Conservation (phyloP, 2,329 filamentous ascomycete genomes). For the Hypoxylon sp. region DNA sequence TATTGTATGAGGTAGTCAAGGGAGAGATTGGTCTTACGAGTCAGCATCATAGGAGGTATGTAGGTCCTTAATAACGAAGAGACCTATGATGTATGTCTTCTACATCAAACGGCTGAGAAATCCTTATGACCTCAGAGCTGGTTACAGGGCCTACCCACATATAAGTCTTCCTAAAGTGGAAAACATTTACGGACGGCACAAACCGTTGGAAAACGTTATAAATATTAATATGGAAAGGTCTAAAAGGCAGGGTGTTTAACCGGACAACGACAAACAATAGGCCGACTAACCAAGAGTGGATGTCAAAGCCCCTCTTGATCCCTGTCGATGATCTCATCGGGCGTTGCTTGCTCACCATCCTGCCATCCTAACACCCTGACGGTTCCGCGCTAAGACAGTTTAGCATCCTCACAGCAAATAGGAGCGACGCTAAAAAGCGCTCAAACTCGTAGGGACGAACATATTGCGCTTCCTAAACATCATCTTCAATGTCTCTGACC, state of each 20-base stretch:
- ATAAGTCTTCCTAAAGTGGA: constrained; percentile 28
- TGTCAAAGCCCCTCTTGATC: constrained; percentile 33
- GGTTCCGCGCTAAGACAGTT: constrained; percentile 16
- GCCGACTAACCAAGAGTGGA: constrained; percentile 19
- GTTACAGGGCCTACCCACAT: background rate
- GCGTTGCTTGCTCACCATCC: constrained; percentile 24
- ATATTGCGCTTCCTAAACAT: constrained; percentile 23
- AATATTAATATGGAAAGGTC: too few species aligned
- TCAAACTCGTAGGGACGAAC: constrained; percentile 24
- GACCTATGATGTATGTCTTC: background rate
- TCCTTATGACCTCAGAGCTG: constrained; percentile 10
- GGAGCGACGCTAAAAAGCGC: constrained; percentile 27
- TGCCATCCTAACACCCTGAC: constrained; percentile 16
- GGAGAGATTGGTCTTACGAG: background rate
- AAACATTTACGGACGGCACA: constrained; percentile 27
- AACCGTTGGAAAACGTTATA: constrained; percentile 29
- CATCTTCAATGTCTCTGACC: constrained; percentile 15
- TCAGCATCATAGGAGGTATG: background rate
- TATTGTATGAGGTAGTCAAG: background rate
- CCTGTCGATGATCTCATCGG: constrained; percentile 38
- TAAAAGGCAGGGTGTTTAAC: constrained; percentile 21
- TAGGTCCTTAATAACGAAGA: background rate
- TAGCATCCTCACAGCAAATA: constrained; percentile 14
- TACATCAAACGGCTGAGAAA: constrained; percentile 1
- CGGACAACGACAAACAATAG: constrained; percentile 16